Base-by-base conservation (phyloP, 176 grass and related monocot genomes). In the Puya raimondii region DNA sequence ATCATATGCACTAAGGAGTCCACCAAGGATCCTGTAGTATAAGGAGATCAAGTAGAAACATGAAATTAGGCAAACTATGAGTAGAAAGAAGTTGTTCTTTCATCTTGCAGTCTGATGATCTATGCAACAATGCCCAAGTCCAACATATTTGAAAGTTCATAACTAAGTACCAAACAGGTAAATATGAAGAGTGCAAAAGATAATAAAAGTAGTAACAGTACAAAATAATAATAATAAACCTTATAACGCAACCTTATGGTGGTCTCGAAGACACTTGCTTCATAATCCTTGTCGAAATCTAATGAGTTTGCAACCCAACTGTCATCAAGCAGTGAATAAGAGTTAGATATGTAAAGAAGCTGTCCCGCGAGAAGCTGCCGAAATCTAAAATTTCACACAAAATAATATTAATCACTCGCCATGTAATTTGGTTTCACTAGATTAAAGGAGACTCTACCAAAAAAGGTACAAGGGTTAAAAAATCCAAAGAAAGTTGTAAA, bases 231-330 rank as follows among this genome's bases (percentile, higher is more conserved):
- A 87, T 77, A 65, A 65, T 93, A 87, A 94, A 99, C 87, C 90
- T 99, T 94, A 78, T 84, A 94, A 91, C 65, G 87, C 86, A 90
- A 99, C 90, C 90, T 99, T 99, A 94, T 99, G 82, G 90, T 99
- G 80, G 95, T 94, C 82, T 99, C 95, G 73, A 99, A 99, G 80
- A 99, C 90, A 84, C 95, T 99, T 17, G 85, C 90, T 18, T 88
- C 87, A 68, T 94, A 94, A 72, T 99, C 90, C 80, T 99, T 94
- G 85, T 94, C 86, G 82, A 99, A 94, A 81, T 87, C 86, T 86
- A 99, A 82, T 68, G 95, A 86, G 52, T 88, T 80, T 51, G 90
- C 85, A 50, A 99, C 85, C 90, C 95, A 99, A 76, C 95, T 99
- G 90, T 74, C 71, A 88, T 64, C 51, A 78, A 78, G 16, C 63